A percentile compares a stretch with the other conserved stretches of the same genome.
Conservation (phyloP, 2,329 filamentous ascomycete species). For the Fusarium fracticaudum region DNA sequence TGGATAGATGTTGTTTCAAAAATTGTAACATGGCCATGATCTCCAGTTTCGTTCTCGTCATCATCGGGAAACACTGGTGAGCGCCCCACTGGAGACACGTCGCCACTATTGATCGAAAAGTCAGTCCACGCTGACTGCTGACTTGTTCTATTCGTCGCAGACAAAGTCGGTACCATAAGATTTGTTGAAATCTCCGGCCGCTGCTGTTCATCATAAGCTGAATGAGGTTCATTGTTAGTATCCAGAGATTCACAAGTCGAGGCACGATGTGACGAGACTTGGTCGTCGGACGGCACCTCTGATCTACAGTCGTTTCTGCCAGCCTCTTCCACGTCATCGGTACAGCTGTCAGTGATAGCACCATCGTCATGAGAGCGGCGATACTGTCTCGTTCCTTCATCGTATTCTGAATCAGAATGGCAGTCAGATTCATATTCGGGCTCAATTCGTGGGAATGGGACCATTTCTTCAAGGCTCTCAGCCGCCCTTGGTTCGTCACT, state of each 20-base stretch:
- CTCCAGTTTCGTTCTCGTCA: conserved; percentile 40
- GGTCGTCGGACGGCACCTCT: conserved; percentile 43
- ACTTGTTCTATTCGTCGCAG: conserved; percentile 59
- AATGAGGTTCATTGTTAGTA: conserved; percentile 44
- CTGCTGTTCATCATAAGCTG: conserved; percentile 40
- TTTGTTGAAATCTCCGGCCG: conserved; percentile 54
- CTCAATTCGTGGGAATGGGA: conserved; percentile 50
- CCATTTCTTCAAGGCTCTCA: conserved; percentile 28
- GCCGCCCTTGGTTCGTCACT: conserved; percentile 35
- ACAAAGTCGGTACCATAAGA: conserved; percentile 58
- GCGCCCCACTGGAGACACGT: conserved; percentile 47
- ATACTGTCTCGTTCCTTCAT: conserved; percentile 36
- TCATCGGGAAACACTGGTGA: conserved; percentile 45
- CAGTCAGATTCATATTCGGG: conserved; percentile 52
- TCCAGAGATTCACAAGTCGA: conserved; percentile 56
- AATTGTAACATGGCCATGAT: conserved; percentile 47
- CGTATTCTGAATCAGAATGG: conserved; percentile 48
- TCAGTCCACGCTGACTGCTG: conserved; percentile 70
- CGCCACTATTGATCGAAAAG: conserved; percentile 64
- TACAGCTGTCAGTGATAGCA: conserved; percentile 48
- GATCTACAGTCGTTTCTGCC: conserved; percentile 43
- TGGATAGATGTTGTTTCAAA: conserved; percentile 45
- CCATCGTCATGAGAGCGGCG: conserved; percentile 45
- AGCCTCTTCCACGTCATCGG: conserved; percentile 49
- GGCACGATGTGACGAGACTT: conserved; percentile 47